Evolutionary conservation across 169 alveolate genomes (phyloP).

Genomic region (Haemoproteus tartakovskyi): DNA sequence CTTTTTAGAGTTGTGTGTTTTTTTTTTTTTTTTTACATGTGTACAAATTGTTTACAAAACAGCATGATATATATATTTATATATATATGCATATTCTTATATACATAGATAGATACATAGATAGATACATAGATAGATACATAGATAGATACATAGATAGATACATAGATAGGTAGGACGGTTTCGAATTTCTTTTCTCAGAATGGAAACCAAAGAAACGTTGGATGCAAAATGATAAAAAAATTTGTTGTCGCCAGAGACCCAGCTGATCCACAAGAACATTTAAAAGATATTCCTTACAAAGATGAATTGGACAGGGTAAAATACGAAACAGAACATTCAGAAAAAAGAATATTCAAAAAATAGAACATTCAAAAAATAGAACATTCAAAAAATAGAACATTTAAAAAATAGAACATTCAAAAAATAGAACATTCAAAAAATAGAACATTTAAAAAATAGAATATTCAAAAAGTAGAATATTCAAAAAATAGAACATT

Average conservation of each 20-base stretch:
- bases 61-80: no score
- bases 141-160: not conserved
- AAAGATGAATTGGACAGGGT: slow-evolving; percentile 61
- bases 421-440: no score
- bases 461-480: no score
- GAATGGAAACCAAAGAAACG: slow-evolving; percentile 9
- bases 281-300: slow-evolving; percentile 58
- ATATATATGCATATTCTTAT: no score
- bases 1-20: no score
- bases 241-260: slow-evolving; percentile 37
- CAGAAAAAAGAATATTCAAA: not conserved
- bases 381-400: no score
- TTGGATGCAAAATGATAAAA: slow-evolving; percentile 22
- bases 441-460: no score
- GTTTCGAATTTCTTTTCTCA: not conserved
- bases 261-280: slow-evolving; percentile 54
- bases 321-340: not conserved
- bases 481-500: no score
- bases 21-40: not conserved
- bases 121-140: not conserved
- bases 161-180: not conserved
- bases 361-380: slow-evolving; percentile 1
- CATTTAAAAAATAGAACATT: no score
- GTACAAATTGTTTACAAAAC: not conserved
- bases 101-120: no score